Evolutionary conservation across 345 rosid genomes (phyloP), one percentile per base, ranked within the genome.

Genomic region (Anastatica hierochuntica): DNA sequence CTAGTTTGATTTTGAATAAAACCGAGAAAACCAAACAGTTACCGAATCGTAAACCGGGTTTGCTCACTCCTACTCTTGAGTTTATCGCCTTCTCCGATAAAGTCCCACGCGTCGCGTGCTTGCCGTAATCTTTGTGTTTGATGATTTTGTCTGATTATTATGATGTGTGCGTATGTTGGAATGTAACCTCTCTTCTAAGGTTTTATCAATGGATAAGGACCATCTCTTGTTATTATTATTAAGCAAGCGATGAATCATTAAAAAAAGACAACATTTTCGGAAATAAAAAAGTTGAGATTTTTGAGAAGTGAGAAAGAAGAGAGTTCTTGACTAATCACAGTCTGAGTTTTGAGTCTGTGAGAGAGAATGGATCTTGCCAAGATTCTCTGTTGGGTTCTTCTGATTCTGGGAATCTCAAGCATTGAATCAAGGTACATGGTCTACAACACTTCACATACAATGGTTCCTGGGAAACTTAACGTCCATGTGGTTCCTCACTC

Each of bases 401-500:
- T 72, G 31, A 21, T 74, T 11, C 14, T 72, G 58, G 79, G 72
- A 21, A 43, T 68, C 47, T 73, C 74, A 40, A 45, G 62, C 16
- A 79, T 60, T 11, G 84, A 81, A 65, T 74, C 94, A 20, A 77
- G 74, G 79, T 88, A 66, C 76, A 83, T 73, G 71, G 82, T 66
- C 23, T 92, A 88, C 66, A 81, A 92, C 73, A 92, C 98, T 54
- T 80, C 94, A n/a, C 79, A 80, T 48, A 61, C 83, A 30, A 70
- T 83, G 16, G 95, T 79, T 48, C 75, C 84, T 3, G 80, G 73
- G 44, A 92, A 92, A 70, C 81, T 92, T 58, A 92, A 92, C 53
- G 98, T 88, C 63, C 98, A 92, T 69, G 63, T 92, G 67, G 98
- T 92, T 58, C 75, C 94, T 69, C 98, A 92, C 58, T 66, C 95